Percentiles rank a stretch among this genome's conserved stretches.
phyloP scores from a whole-genome alignment of 345 rosid genomes.

The Salix udensis region DNA sequence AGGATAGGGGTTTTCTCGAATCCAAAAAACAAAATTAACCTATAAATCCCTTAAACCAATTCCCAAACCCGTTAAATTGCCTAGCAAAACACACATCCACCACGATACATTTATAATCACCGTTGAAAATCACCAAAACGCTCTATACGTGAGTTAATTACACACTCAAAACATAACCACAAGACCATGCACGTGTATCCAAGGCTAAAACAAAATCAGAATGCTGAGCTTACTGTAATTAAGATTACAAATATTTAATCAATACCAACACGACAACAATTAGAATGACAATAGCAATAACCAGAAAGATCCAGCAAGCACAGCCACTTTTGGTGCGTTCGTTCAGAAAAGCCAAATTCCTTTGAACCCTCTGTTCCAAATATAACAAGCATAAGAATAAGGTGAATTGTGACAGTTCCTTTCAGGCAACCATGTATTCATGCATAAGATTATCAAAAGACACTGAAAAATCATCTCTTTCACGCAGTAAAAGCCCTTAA shows the following conservation, averaged over 20 bases:
- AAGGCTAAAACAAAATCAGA: not conserved
- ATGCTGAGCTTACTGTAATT: not conserved
- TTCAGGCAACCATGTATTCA: not conserved
- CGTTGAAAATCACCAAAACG: not conserved
- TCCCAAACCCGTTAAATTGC: not conserved
- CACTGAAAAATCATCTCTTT: not conserved
- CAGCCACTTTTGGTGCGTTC: slow-evolving; percentile 90
- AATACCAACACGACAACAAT: slow-evolving; percentile 57
- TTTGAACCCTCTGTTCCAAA: slow-evolving; percentile 77
- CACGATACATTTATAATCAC: not conserved
- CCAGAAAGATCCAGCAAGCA: slow-evolving; percentile 64
- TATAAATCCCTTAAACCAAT: not conserved
- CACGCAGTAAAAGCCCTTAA: not conserved
- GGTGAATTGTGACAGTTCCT: no score
- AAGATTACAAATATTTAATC: slow-evolving; percentile 65
- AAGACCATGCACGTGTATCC: not conserved
- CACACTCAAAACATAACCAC: not conserved
- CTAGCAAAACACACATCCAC: not conserved
- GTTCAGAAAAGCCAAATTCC: slow-evolving; percentile 81
- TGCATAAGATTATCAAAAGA: not conserved
- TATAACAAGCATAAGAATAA: slow-evolving; percentile 7
- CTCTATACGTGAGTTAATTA: not conserved
- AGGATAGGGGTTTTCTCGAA: no score
- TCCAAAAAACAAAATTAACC: no score
- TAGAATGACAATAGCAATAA: slow-evolving; percentile 73